Percentiles rank a stretch among this genome's conserved stretches.
phyloP scores from a whole-genome alignment of 257 asterid species.

The Lycium ferocissimum region DNA sequence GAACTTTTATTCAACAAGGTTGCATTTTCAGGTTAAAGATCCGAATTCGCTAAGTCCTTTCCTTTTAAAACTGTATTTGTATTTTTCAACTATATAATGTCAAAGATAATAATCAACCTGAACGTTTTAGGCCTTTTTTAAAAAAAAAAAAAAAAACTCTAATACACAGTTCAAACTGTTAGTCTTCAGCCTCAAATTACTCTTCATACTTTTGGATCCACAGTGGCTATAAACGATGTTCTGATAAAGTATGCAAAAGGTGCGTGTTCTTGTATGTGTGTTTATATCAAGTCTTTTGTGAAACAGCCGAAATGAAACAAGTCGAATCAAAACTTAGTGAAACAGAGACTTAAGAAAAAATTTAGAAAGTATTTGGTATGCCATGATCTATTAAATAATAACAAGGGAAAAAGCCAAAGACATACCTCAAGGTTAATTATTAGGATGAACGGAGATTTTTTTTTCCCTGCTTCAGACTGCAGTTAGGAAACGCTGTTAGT shows the following conservation, averaged over 20 bases:
- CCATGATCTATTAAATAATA: neutral
- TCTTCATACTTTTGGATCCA: conserved; percentile 12
- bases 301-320: neutral
- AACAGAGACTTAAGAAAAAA: neutral
- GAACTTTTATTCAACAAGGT: conserved; percentile 3
- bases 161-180: neutral
- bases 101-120: neutral
- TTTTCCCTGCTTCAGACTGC: conserved; percentile 78
- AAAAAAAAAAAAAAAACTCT: neutral
- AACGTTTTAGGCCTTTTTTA: neutral
- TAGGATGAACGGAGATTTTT: conserved; percentile 78
- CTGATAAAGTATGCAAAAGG: neutral
- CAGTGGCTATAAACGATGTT: neutral
- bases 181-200: neutral
- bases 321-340: neutral
- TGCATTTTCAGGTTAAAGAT: neutral
- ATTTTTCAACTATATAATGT: neutral
- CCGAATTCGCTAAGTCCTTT: neutral
- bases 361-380: neutral
- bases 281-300: neutral
- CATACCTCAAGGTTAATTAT: conserved; percentile 88
- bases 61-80: conserved; percentile 16
- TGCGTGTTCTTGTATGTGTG: neutral
- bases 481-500: conserved; percentile 46
- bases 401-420: conserved; percentile 22